Percentiles rank a stretch among this genome's conserved stretches.
These are phyloP conservation scores for Fusarium papillatum DNA, from an alignment of 2,329 filamentous ascomycete genomes.

Conservation along the genomic window DNA sequence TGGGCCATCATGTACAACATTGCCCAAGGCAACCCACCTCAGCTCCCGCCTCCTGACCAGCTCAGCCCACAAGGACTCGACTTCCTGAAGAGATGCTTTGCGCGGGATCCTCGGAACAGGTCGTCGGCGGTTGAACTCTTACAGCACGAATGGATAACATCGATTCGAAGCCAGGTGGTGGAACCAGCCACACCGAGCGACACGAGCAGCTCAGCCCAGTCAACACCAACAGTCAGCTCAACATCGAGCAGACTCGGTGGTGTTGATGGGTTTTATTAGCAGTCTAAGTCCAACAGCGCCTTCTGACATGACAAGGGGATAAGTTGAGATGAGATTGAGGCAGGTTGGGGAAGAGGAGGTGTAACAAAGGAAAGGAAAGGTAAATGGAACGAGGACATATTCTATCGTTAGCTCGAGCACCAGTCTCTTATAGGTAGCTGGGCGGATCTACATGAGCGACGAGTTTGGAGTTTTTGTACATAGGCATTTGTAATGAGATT, in stretches of 20 bases:
- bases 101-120: constrained; percentile 83
- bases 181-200: constrained; percentile 75
- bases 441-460: constrained; percentile 39
- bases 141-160: constrained; percentile 92
- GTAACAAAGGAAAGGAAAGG: constrained; percentile 18
- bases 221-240: constrained; percentile 49
- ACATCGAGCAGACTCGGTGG: constrained; percentile 48
- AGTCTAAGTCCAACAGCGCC: neutral
- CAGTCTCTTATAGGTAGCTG: constrained; percentile 29
- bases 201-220: constrained; percentile 56
- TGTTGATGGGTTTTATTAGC: constrained; percentile 48
- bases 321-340: neutral
- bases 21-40: constrained; percentile 93
- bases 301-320: neutral
- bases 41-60: constrained; percentile 85
- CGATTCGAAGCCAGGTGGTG: constrained; percentile 74
- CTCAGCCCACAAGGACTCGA: constrained; percentile 88
- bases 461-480: constrained; percentile 43
- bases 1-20: constrained; percentile 99
- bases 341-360: constrained; percentile 11
- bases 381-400: constrained; percentile 20
- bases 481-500: constrained; percentile 39
- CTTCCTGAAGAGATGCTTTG: constrained; percentile 89
- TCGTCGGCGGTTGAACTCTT: constrained; percentile 89
- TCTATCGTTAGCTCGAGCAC: constrained; percentile 32